Base-by-base conservation (phyloP, 306 rosid species). In the Castanea sativa region DNA sequence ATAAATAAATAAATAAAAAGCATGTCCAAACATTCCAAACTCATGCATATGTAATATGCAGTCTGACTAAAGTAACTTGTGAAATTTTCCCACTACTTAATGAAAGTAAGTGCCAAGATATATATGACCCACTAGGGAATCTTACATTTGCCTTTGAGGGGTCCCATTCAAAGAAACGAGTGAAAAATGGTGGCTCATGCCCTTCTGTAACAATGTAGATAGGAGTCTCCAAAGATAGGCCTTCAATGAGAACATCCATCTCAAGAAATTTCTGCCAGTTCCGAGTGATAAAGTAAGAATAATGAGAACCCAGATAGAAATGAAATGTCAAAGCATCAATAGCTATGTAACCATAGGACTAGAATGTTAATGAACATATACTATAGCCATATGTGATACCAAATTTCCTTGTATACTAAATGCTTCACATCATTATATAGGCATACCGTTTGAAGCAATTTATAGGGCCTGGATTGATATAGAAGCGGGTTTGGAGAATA, bases 131-230 rank as follows among this genome's bases (percentile, higher is more conserved):
- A 3, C 12, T 33, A 67, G 14, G 72, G 21, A 25, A 67, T 83
- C 97, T 87, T 86, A 91, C 99, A 85, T 86, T 88, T 84, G 84
- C 89, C 84, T 89, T 92, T 59, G 97, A 83, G 81, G 81, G 78
- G 82, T 94, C 97, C 99, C 99, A 94, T 56, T 77, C 79, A 78
- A 94, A 91, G 91, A 91, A 94, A 71, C 87, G 88, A 67, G 99
- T 94, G 90, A 94, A 94, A 85, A 88, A 87, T 4, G 86, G 82
- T 0, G 99, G 97, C 82, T 94, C 99, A 3, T 89, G 77, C 77
- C 99, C 97, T 88, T 94, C 99, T 4, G 80, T 79, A 78, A 94
- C 87, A 83, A 94, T 84, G 79, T 91, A 91, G 68, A 88, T 77
- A 49, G 99, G 97, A 84, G 87, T 85, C 67, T 86, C 87, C 61